phyloP scores from a whole-genome alignment of 1,139 yeast genomes.

The Yamadazyma taylorii region DNA sequence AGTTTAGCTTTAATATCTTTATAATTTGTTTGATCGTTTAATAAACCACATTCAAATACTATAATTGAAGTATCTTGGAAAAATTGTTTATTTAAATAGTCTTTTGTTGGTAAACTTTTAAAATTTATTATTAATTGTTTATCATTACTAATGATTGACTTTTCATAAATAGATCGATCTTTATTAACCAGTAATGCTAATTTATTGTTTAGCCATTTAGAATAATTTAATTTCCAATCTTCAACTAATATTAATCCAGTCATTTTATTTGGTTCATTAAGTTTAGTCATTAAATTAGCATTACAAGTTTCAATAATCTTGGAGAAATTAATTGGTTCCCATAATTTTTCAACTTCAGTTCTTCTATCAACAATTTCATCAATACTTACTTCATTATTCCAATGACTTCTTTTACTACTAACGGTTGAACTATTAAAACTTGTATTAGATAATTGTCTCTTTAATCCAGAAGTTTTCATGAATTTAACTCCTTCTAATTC shows the following conservation, averaged over 20 bases:
- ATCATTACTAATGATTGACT: constrained; percentile 16
- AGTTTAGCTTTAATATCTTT: constrained; percentile 29
- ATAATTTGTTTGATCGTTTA: constrained; percentile 18
- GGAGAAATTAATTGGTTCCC: constrained; percentile 40
- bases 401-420: constrained; percentile 16
- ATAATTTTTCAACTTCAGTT: constrained; percentile 34
- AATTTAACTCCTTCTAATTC: constrained; percentile 44
- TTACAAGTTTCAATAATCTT: constrained; percentile 25
- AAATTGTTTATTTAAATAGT: constrained; percentile 32
- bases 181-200: constrained; percentile 31
- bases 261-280: constrained; percentile 23
- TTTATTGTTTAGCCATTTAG: constrained; percentile 49
- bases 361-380: constrained; percentile 27
- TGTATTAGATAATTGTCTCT: constrained; percentile 22
- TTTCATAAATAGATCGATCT: constrained; percentile 29
- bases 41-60: constrained; percentile 48
- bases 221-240: constrained; percentile 40
- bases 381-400: constrained; percentile 15
- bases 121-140: constrained; percentile 28
- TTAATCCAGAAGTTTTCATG: constrained; percentile 22
- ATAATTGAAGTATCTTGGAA: constrained; percentile 42
- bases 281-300: constrained; percentile 21
- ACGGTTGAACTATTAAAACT: constrained; percentile 14
- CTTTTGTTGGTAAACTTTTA: constrained; percentile 40
- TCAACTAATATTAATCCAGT: constrained; percentile 44